Evolutionary conservation across 2,329 filamentous ascomycete genomes (phyloP), one percentile per base, ranked within the genome.

Genomic region (Exophiala mesophila): DNA sequence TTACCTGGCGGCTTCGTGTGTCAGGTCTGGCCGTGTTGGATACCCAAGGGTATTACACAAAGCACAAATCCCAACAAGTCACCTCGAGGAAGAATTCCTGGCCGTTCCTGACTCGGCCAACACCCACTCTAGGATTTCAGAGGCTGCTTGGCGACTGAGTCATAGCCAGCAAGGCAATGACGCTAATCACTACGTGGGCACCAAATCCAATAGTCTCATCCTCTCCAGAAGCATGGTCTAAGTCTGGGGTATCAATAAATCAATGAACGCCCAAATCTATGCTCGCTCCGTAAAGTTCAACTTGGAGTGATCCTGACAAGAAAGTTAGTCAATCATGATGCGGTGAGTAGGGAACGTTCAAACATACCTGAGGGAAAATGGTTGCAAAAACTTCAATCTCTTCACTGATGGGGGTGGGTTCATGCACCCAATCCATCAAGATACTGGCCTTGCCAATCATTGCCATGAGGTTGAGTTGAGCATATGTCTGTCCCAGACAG

Each of bases 311-410:
- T 94, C 87, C 85, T 90, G 52, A 3, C 49, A 62, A 55, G 36
- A 10, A 46, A 42, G 55, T 41, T 45, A 42, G 35, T 32, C 35
- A 28, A 30, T 6, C n/a, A 4, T 29, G 18, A 29, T 13, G 28
- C 5, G 9, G 12, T 50, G 9, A 18, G 20, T 16, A 6, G 12
- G 3, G 41, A 42, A 52, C 45, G 30, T 19, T 36, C 5, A 28
- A 38, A 70, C 82, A 65, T 69, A 94, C 89, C 84, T 85, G 84
- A 43, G 92, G 92, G 76, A 98, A 98, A 57, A 98, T 94, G 19
- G 88, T 96, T 29, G 92, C 92, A 69, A 97, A 98, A 55, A 97
- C 90, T 72, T 94, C 90, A 67, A 98, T 97, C 66, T 94, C 83
- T 70, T 98, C 92, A 0, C 87, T 94, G 45, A 73, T 60, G 0